These are phyloP conservation scores for Aureobasidium sp. DNA, from an alignment of 2,329 filamentous ascomycete genomes.

Conservation along the genomic window DNA sequence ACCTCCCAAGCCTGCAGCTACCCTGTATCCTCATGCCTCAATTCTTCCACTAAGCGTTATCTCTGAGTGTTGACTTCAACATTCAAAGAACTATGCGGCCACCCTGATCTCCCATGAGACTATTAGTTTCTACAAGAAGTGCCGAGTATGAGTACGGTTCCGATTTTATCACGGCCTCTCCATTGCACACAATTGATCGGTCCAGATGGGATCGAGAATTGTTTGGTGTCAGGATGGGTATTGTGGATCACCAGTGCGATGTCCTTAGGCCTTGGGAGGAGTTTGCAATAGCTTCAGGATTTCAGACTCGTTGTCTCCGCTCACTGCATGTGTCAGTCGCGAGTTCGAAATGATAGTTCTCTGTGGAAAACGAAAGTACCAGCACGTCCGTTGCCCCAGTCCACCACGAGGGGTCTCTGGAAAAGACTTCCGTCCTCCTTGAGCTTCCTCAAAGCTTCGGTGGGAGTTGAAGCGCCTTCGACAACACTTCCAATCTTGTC, in stretches of 20 bases:
- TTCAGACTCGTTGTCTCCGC: slow-evolving; percentile 76
- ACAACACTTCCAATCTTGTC: slow-evolving; percentile 59
- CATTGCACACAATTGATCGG: background rate
- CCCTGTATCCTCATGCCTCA: background rate
- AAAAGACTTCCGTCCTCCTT: slow-evolving; percentile 64
- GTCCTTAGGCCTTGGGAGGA: background rate
- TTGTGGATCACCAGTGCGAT: no score
- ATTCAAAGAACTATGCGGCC: background rate
- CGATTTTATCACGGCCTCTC: background rate
- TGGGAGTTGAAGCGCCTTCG: slow-evolving; percentile 63
- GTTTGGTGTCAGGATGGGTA: background rate
- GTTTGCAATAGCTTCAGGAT: slow-evolving; percentile 43
- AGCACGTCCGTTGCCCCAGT: slow-evolving; percentile 88
- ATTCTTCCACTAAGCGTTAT: no score
- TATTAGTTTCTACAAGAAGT: background rate
- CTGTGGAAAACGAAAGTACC: slow-evolving; percentile 35
- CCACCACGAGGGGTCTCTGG: slow-evolving; percentile 73
- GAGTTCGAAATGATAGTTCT: background rate
- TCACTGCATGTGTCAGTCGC: slow-evolving; percentile 36
- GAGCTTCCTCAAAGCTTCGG: slow-evolving; percentile 74
- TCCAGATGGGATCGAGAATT: background rate
- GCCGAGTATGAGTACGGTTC: background rate
- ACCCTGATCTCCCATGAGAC: background rate
- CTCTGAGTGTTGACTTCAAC: background rate
- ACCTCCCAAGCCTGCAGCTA: slow-evolving; percentile 5